Conservation (phyloP, 75 land plant species). For the Pinus taeda region DNA sequence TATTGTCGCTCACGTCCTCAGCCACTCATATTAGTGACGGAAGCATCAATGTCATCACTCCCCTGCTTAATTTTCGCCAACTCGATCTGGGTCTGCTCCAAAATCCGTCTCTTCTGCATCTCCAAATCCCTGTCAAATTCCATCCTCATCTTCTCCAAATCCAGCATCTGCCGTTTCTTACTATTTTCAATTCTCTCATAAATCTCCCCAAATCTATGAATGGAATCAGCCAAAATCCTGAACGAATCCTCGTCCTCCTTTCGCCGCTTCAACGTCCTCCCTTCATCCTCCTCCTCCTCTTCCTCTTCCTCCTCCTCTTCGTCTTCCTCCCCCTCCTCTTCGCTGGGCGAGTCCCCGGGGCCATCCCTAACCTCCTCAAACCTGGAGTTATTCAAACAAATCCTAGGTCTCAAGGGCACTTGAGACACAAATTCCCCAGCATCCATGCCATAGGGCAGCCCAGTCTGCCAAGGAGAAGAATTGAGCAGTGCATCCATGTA, state of each 20-base stretch:
- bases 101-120: conserved; percentile 47
- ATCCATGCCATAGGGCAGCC: conserved; percentile 58
- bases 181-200: conserved; percentile 64
- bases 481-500: conserved; percentile 55
- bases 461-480: conserved; percentile 9
- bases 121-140: conserved; percentile 60
- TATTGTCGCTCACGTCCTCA: not conserved
- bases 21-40: conserved; percentile 13
- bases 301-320: conserved; percentile 15
- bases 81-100: conserved; percentile 54
- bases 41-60: conserved; percentile 19
- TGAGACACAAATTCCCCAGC: conserved; percentile 61
- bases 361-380: conserved; percentile 49
- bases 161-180: conserved; percentile 64
- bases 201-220: conserved; percentile 57
- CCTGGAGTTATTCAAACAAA: conserved; percentile 27
- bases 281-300: conserved; percentile 10
- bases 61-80: conserved; percentile 40
- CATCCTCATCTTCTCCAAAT: conserved; percentile 65
- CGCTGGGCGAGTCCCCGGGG: conserved; percentile 22
- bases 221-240: conserved; percentile 48
- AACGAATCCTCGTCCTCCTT: conserved; percentile 23
- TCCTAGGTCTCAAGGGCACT: conserved; percentile 25
- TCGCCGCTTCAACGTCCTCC: not conserved
- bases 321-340: conserved; percentile 22